phyloP scores from a whole-genome alignment of 2,329 filamentous ascomycete genomes.

The Diplocarpon mali region DNA sequence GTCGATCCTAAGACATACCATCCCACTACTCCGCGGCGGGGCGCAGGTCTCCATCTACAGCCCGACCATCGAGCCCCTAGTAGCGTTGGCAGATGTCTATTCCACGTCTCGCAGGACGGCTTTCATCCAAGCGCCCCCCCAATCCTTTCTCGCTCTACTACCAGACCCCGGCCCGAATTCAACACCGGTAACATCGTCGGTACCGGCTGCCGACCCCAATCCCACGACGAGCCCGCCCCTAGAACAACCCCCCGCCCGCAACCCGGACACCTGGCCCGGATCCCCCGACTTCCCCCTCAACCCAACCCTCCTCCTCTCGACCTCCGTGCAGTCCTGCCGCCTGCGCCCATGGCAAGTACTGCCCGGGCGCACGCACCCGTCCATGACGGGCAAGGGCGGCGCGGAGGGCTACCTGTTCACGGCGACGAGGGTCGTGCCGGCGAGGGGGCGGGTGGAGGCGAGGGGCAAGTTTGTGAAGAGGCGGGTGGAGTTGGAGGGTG shows the following conservation, averaged over 20 bases:
- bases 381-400: slow-evolving; percentile 84
- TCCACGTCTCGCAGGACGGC: slow-evolving; percentile 68
- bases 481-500: slow-evolving; percentile 9
- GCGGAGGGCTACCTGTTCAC: slow-evolving; percentile 87
- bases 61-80: slow-evolving; percentile 67
- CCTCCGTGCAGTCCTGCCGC: slow-evolving; percentile 69
- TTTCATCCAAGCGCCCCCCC: slow-evolving; percentile 48
- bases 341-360: slow-evolving; percentile 82
- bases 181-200: no score
- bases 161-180: no score
- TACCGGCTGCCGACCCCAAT: no score
- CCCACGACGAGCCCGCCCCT: slow-evolving; percentile 25
- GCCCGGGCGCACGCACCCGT: slow-evolving; percentile 80
- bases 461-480: slow-evolving; percentile 53
- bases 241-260: slow-evolving; percentile 28
- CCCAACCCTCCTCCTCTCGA: slow-evolving; percentile 70
- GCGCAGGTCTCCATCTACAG: slow-evolving; percentile 80
- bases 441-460: slow-evolving; percentile 69
- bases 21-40: slow-evolving; percentile 74
- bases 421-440: slow-evolving; percentile 68
- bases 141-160: slow-evolving; percentile 24
- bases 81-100: slow-evolving; percentile 71
- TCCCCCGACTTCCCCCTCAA: slow-evolving; percentile 75
- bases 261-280: slow-evolving; percentile 41
- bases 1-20: slow-evolving; percentile 60